Evolutionary conservation across 345 rosid genomes (phyloP), one percentile per base, ranked within the genome.

Genomic region (Rhodamnia argentea): DNA sequence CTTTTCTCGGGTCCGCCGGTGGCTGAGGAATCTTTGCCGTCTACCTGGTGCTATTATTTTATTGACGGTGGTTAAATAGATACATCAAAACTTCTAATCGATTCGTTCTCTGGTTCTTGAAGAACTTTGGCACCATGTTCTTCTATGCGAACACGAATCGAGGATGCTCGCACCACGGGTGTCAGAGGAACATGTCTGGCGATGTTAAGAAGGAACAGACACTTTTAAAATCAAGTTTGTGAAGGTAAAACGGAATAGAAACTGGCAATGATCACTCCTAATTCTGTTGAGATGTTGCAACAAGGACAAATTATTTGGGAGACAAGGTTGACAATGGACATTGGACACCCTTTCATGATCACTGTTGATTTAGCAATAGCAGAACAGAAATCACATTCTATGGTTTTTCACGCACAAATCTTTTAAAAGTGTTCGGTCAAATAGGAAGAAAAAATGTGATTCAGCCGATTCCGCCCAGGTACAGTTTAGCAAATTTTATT

Each of bases 131-230:
- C 78, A 70, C 9, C 26, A 70, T 37, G 13, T 18, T 70, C 60
- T 23, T 56, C 4, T 0, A 70, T 37, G 26, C 26, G 40, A 37
- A 70, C 81, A 32, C 2, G 2, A 16, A 0, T 0, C 0, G 0
- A 32, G 44, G 20, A 10, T 70, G 6, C 26, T 20, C 4, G 0
- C 18, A 70, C 18, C 1, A 37, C 23, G 47, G 13, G 4, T 18
- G 13, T 37, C 12, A 4, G 23, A 70, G 47, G 9, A 70, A 1
- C 81, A 18, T 57, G 13, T 57, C 60, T 23, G 10, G 23, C 2
- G 81, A 37, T 37, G 2, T 37, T 16, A 32, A 37, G 5, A 18
- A 70, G 78, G 7, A 20, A 18, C 4, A 0, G 42, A 7, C 11
- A 40, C 26, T 37, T 32, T 8, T 64, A 64, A 37, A 37, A 8